phyloP scores from a whole-genome alignment of 2,329 filamentous ascomycete genomes.

The Elsinoe australis region DNA sequence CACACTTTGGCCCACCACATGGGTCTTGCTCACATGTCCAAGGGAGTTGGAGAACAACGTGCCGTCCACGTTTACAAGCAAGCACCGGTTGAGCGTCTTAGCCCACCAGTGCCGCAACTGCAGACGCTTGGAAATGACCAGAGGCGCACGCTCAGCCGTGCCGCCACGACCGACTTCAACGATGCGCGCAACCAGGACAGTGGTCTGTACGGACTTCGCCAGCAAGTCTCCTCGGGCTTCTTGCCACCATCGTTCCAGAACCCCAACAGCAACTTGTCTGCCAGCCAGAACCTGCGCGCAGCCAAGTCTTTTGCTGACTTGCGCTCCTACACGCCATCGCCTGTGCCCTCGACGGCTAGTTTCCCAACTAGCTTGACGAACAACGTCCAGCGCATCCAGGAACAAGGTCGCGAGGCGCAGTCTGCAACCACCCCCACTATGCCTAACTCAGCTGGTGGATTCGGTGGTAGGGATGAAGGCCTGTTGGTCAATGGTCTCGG shows the following conservation, averaged over 20 bases:
- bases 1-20: constrained; percentile 94
- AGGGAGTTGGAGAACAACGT: constrained; percentile 76
- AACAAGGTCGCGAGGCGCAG: constrained; percentile 49
- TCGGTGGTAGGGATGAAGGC: constrained; percentile 41
- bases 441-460: constrained; percentile 45
- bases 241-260: constrained; percentile 67
- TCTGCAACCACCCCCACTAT: constrained; percentile 59
- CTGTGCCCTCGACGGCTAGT: constrained; percentile 80
- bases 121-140: constrained; percentile 65
- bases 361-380: constrained; percentile 63
- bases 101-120: constrained; percentile 55
- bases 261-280: constrained; percentile 55
- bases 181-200: constrained; percentile 67
- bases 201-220: constrained; percentile 60
- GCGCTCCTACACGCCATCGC: constrained; percentile 89
- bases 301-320: constrained; percentile 96
- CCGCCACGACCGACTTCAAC: constrained; percentile 95
- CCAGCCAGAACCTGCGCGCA: constrained; percentile 73
- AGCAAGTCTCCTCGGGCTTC: constrained; percentile 66
- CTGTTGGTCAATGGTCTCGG: constrained; percentile 57
- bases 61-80: constrained; percentile 84
- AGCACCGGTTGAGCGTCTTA: constrained; percentile 49
- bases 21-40: constrained; percentile 82
- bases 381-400: constrained; percentile 55
- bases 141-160: constrained; percentile 78